Evolutionary conservation across 2,329 filamentous ascomycete species (phyloP).

Genomic region (Tolypocladium ophioglossoides): DNA sequence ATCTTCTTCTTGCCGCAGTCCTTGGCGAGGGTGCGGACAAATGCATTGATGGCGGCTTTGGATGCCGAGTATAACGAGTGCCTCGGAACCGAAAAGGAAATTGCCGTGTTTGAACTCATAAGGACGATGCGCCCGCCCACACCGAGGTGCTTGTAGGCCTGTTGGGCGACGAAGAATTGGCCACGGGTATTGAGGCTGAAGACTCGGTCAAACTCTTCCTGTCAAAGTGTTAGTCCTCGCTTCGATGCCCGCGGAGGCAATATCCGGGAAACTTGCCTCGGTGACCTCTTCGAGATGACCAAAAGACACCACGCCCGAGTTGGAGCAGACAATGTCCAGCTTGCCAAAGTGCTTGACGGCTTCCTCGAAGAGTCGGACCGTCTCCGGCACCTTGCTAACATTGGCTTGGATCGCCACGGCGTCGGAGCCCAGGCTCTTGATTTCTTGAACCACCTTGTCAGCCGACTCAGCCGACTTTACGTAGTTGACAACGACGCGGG

Average conservation of each 20-base stretch:
- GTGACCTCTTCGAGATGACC: conserved; percentile 58
- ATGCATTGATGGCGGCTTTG: conserved; percentile 69
- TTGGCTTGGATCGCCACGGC: conserved; percentile 58
- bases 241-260: too few species aligned
- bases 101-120: conserved; percentile 63
- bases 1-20: conserved; percentile 58
- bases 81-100: too few species aligned
- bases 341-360: conserved; percentile 53
- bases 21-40: conserved; percentile 64
- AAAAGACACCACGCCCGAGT: conserved; percentile 59
- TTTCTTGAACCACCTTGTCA: conserved; percentile 23
- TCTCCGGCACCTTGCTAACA: conserved; percentile 53
- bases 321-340: conserved; percentile 61
- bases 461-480: too few species aligned
- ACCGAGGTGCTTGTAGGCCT: conserved; percentile 60
- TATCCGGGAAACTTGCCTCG: too few species aligned
- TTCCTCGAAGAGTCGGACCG: conserved; percentile 50
- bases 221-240: too few species aligned
- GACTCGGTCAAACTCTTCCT: conserved; percentile 63
- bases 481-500: too few species aligned
- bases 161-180: conserved; percentile 63
- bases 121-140: conserved; percentile 60
- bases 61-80: conserved; percentile 67
- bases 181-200: conserved; percentile 59
- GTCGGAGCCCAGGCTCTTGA: conserved; percentile 46